A percentile compares a stretch with the other conserved stretches of the same genome.
Evolutionary conservation across 768 basidiomycete genomes (phyloP).

Genomic region (Tulasnella sp.): DNA sequence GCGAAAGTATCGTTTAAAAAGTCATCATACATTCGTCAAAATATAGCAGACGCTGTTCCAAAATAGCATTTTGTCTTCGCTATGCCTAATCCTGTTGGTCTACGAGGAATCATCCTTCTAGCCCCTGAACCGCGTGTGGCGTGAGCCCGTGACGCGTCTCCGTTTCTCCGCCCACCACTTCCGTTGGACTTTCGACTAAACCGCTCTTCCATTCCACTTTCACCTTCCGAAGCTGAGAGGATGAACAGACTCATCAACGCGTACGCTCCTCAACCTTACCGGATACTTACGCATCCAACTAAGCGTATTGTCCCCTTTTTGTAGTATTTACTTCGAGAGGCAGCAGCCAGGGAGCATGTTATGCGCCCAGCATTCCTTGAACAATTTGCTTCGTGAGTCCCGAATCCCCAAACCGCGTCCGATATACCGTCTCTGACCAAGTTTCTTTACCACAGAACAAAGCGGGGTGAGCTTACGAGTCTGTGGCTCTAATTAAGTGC

Average conservation of each 20-base stretch:
- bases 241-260: slow-evolving; percentile 2
- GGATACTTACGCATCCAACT: not conserved
- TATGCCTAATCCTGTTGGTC: not conserved
- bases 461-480: not conserved
- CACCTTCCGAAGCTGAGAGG: not conserved
- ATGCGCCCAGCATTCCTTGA: slow-evolving; percentile 80
- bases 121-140: not conserved
- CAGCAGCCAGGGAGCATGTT: slow-evolving; percentile 73
- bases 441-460: not conserved
- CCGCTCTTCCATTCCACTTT: not conserved
- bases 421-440: not conserved
- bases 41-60: not conserved
- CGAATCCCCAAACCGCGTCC: not conserved
- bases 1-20: no score
- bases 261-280: not conserved
- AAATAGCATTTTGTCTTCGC: not conserved
- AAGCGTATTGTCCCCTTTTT: not conserved
- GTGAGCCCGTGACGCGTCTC: not conserved
- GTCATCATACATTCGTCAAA: no score
- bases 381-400: slow-evolving; percentile 61
- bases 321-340: slow-evolving; percentile 7
- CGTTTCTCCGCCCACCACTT: not conserved
- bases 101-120: not conserved
- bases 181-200: not conserved
- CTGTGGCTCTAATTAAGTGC: not conserved